Evolutionary conservation across 345 rosid species (phyloP), one percentile per base, ranked within the genome.

Genomic region (Citrus sp.): DNA sequence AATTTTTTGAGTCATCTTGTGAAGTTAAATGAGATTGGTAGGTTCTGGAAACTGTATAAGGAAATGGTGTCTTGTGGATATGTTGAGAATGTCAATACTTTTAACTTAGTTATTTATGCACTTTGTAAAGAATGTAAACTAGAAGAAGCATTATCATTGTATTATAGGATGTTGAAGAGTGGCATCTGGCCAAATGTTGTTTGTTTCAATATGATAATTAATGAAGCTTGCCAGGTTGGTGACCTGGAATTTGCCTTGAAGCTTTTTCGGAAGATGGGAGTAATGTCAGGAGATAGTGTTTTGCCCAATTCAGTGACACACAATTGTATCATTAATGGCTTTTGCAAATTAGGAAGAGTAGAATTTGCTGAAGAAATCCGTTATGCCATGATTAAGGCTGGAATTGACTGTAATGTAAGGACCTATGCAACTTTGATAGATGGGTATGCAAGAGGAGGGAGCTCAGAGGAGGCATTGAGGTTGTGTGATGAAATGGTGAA

Each of bases 401-500:
- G 93, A 69, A 63, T 86, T 64, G 88, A 63, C 67, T 82, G 89
- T 38, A 73, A 93, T 81, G 82, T 87, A 25, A 87, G 89, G 81
- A 92, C 95, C 16, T 93, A 90, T 80, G 91, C 90, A 75, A 85
- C 92, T 40, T 86, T 93, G 78, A 85, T 90, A 22, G 87, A 90
- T 78, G 93, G 90, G 32, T 86, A 88, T 79, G 87, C 90, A n/a
- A 82, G 91, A 79, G 77, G 42, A 65, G 89, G 89, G 9, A 89
- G 86, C 78, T 84, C 82, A 67, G 86, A 86, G 75, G 84, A 88
- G 80, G 92, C 97, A 9, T 65, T 84, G 65, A 83, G 68, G 78
- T 79, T 93, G 75, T 93, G 93, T 75, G 78, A 81, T 78, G 84
- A 84, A 81, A 89, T 93, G 97, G 89, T 88, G 22, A 79, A 80